Base-by-base conservation (phyloP, 495 filamentous ascomycete genomes). In the Chaetomium cochliodes region DNA sequence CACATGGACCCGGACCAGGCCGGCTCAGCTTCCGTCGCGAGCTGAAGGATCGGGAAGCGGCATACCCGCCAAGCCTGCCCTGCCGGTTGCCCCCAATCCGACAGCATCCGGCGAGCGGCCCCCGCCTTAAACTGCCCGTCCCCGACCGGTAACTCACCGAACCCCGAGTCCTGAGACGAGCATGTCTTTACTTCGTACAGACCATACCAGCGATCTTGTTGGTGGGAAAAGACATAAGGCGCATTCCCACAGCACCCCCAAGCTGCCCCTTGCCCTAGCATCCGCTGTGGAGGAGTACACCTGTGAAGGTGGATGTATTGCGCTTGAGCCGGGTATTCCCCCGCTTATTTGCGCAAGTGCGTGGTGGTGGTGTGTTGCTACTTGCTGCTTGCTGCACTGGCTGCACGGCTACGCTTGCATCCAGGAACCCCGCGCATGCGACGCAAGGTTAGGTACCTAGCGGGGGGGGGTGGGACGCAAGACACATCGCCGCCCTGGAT, bases 31-130 rank as follows among this genome's bases (percentile, higher is more conserved):
- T 44, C 33, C 60, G 60, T 39, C 41, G 41, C 28, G 13, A 54
- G 25, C 41, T 49, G 39, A 55, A 49, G 61, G 37, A 49, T 20
- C 61, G 61, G 61, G 61, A 58, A 41, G 9, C 42, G 26, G 52
- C 61, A 63, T 58, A 39, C 44, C 44, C 28, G 46, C 58, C 46
- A 51, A 51, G 44, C 6, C 20, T 50, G 3, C 26, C n/a, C 30
- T 50, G 11, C 26, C 46, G 58, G 15, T 30, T 5, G n/a, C 23
- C 18, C 58, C 58, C 58, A 47, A 30, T 59, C 28, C 44, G n/a
- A 18, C 46, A 39, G 11, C 49, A 25, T 11, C 22, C 49, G 22
- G 16, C 41, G 13, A 2, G n/a, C n/a, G n/a, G n/a, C 39, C 41
- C 41, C 41, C 41, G 13, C 13, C 11, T 0, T 18, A 1, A 12